Conservation (phyloP, 768 basidiomycete genomes). For the Mycena vulgaris region DNA sequence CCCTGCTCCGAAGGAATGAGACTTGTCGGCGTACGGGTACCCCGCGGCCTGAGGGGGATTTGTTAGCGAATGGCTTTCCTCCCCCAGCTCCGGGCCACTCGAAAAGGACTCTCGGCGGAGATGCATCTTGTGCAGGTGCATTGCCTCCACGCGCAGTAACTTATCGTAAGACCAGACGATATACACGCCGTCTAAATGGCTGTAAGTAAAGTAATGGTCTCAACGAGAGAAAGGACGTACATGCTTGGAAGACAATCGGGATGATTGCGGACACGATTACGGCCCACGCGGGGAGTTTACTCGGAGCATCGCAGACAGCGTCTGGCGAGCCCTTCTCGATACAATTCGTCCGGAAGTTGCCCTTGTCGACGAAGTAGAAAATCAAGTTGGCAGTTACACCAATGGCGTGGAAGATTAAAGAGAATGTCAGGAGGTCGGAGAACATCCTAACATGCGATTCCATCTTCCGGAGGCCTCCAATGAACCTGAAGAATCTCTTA, state of each 20-base stretch:
- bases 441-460: constrained; percentile 52
- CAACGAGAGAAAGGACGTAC: constrained; percentile 53
- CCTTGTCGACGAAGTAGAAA: constrained; percentile 50
- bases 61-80: no score
- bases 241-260: constrained; percentile 55
- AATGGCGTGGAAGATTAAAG: not conserved
- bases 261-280: constrained; percentile 50
- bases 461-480: constrained; percentile 56
- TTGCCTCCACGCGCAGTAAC: constrained; percentile 44
- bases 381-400: constrained; percentile 33
- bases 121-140: no score
- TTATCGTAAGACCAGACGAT: constrained; percentile 54
- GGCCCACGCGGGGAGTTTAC: constrained; percentile 46
- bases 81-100: no score
- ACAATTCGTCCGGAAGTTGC: constrained; percentile 28
- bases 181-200: constrained; percentile 53
- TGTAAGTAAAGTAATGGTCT: constrained; percentile 38
- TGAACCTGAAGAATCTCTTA: constrained; percentile 46
- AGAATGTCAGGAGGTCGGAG: constrained; percentile 23
- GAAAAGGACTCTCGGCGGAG: no score
- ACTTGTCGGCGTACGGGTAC: no score
- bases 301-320: constrained; percentile 50
- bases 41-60: no score
- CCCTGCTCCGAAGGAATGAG: no score
- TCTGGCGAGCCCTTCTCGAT: constrained; percentile 41